Percentiles rank a stretch among this genome's conserved stretches.
Conservation (phyloP, 2,329 filamentous ascomycete species). For the Aspergillus chevalieri region DNA sequence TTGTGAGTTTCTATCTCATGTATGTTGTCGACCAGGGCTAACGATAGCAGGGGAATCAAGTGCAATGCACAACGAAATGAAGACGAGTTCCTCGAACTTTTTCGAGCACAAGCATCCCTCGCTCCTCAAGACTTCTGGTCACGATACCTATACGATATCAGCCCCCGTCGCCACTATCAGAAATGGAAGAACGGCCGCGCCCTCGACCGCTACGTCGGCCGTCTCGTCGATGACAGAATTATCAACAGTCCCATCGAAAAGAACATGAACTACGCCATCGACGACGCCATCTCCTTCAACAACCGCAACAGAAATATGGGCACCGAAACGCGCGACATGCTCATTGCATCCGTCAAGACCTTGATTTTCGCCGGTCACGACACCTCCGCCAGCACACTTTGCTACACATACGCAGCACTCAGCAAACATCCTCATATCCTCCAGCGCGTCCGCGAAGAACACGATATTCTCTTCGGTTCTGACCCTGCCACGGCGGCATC, state of each 20-base stretch:
- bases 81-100: slow-evolving; percentile 27
- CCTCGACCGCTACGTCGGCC: slow-evolving; percentile 12
- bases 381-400: slow-evolving; percentile 20
- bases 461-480: slow-evolving; percentile 46
- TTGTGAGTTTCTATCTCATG: slow-evolving; percentile 1
- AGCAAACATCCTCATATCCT: slow-evolving; percentile 28
- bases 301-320: not conserved
- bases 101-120: slow-evolving; percentile 20
- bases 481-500: slow-evolving; percentile 31
- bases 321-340: slow-evolving; percentile 6
- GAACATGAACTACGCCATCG: slow-evolving; percentile 7
- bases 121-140: slow-evolving; percentile 8
- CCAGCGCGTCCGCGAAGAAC: slow-evolving; percentile 42
- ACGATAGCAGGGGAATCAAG: slow-evolving; percentile 6
- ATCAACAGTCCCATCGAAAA: slow-evolving; percentile 5
- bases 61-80: slow-evolving; percentile 23
- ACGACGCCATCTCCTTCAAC: slow-evolving; percentile 5
- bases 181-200: slow-evolving; percentile 21
- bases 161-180: slow-evolving; percentile 12
- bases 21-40: not conserved
- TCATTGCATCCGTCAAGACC: slow-evolving; percentile 14
- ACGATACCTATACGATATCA: slow-evolving; percentile 7
- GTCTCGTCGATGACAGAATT: slow-evolving; percentile 9
- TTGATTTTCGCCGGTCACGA: slow-evolving; percentile 29
- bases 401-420: slow-evolving; percentile 34